phyloP scores from a whole-genome alignment of 1,284 basidiomycete genomes.

The Xerocomus amazonicus region DNA sequence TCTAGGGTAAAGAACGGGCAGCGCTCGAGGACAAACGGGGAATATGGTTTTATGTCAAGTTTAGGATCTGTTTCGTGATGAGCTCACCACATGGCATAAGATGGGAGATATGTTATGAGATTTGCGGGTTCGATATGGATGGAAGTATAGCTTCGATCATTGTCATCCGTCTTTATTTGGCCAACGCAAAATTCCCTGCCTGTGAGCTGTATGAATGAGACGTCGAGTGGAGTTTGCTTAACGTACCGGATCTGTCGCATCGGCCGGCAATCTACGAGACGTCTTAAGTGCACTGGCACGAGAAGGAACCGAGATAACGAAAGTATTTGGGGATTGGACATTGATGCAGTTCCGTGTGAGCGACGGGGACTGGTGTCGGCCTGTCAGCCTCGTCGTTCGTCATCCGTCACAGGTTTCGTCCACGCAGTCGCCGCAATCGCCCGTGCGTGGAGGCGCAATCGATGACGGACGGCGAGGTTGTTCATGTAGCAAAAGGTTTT shows the following conservation, averaged over 20 bases:
- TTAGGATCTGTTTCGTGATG: constrained; percentile 3
- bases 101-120: constrained; percentile 9
- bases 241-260: constrained; percentile 9
- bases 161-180: constrained; percentile 19
- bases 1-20: constrained; percentile 3
- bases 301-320: constrained; percentile 11
- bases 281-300: constrained; percentile 8
- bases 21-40: constrained; percentile 2
- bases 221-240: neutral
- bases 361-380: constrained; percentile 12
- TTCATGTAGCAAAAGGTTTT: neutral
- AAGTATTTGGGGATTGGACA: neutral
- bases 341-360: constrained; percentile 14
- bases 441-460: neutral
- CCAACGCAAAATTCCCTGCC: neutral
- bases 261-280: constrained; percentile 24
- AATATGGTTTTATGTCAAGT: neutral
- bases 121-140: constrained; percentile 12
- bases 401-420: constrained; percentile 9
- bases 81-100: constrained; percentile 1
- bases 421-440: constrained; percentile 14
- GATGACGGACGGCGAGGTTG: neutral
- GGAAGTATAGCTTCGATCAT: constrained; percentile 1
- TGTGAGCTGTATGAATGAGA: neutral
- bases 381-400: neutral